A percentile compares a stretch with the other conserved stretches of the same genome.
phyloP scores from a whole-genome alignment of 2,329 filamentous ascomycete species.

The Sclerotinia nivalis region DNA sequence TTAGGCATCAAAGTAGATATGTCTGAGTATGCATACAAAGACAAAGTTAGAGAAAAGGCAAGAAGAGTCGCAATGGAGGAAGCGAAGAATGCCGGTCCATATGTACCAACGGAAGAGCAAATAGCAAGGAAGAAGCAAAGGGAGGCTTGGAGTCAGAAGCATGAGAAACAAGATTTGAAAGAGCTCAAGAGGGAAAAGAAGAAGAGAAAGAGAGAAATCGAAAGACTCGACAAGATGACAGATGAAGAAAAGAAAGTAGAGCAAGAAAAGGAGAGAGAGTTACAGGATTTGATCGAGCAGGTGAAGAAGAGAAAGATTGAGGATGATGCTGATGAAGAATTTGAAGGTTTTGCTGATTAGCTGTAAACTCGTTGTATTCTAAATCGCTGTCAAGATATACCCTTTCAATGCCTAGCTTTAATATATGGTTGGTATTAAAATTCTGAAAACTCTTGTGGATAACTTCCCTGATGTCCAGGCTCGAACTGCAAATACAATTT shows the following conservation, averaged over 20 bases:
- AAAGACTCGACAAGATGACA: conserved; percentile 65
- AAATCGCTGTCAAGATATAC: conserved; percentile 39
- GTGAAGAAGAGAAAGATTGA: conserved; percentile 55
- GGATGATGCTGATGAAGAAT: conserved; percentile 43
- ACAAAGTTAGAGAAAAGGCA: conserved; percentile 68
- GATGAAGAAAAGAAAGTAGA: conserved; percentile 67
- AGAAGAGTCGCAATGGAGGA: conserved; percentile 58
- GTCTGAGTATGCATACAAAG: conserved; percentile 68
- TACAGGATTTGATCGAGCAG: conserved; percentile 63
- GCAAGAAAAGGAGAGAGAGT: conserved; percentile 56
- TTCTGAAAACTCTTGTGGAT: not conserved
- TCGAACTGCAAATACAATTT: not conserved
- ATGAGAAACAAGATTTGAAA: conserved; percentile 64
- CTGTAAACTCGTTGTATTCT: conserved; percentile 17
- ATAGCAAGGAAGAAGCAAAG: conserved; percentile 61
- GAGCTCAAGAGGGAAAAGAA: conserved; percentile 64
- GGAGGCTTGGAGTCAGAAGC: conserved; percentile 72
- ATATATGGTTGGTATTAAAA: not conserved
- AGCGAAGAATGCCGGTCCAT: conserved; percentile 47
- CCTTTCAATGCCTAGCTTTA: not conserved
- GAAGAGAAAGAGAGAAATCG: conserved; percentile 62
- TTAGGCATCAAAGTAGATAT: conserved; percentile 66
- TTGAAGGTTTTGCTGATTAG: conserved; percentile 41
- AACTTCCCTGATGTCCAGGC: not conserved
- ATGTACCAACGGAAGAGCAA: conserved; percentile 46